Evolutionary conservation across 1,139 yeast species (phyloP).

Genomic region (Blastobotrys proliferans): DNA sequence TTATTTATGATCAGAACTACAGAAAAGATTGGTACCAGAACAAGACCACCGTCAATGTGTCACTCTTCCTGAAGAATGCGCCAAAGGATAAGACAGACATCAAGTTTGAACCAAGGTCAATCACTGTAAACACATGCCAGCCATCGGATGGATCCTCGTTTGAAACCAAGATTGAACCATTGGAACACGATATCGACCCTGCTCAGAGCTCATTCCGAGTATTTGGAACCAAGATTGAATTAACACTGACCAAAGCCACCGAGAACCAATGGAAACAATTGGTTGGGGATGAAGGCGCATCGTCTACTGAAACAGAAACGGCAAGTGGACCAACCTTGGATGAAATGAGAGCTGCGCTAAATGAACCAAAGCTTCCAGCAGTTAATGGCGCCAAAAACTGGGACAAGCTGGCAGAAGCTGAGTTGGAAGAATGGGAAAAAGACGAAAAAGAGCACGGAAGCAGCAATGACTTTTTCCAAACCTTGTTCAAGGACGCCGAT

Average conservation of each 20-base stretch:
- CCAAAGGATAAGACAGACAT: constrained; percentile 45
- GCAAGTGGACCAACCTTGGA: constrained; percentile 13
- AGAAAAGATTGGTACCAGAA: constrained; percentile 83
- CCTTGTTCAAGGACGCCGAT: constrained; percentile 73
- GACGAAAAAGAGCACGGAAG: constrained; percentile 36
- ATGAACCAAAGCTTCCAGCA: constrained; percentile 21
- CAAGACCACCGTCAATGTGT: constrained; percentile 51
- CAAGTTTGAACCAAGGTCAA: constrained; percentile 38
- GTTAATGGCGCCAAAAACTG: constrained; percentile 49
- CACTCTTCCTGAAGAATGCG: constrained; percentile 67
- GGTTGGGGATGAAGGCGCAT: constrained; percentile 6
- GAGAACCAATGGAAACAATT: constrained; percentile 13
- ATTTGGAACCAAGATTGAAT: constrained; percentile 72
- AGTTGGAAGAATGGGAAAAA: constrained; percentile 45
- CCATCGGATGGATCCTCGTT: constrained; percentile 20
- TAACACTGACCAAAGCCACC: constrained; percentile 41
- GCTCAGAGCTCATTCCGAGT: constrained; percentile 47
- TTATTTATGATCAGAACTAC: constrained; percentile 27
- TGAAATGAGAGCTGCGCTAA: constrained; percentile 15
- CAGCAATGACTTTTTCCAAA: constrained; percentile 70
- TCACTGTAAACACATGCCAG: constrained; percentile 18
- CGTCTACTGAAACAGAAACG: background rate
- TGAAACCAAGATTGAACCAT: constrained; percentile 47
- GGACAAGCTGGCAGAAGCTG: constrained; percentile 56
- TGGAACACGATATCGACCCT: constrained; percentile 50